These are phyloP conservation scores for Drechslera avenae DNA, from an alignment of 2,329 filamentous ascomycete genomes.

Conservation along the genomic window DNA sequence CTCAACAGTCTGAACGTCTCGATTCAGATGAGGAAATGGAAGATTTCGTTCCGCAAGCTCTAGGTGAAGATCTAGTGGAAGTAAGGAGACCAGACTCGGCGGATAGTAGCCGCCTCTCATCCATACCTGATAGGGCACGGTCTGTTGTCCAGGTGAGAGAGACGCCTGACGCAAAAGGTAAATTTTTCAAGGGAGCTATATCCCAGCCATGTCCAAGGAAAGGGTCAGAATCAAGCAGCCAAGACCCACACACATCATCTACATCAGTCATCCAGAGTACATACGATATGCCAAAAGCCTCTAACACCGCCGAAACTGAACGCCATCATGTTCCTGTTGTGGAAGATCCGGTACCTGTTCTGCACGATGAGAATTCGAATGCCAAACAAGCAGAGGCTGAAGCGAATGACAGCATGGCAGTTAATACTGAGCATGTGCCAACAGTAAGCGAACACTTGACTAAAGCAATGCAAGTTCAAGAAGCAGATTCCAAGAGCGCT, in stretches of 20 bases:
- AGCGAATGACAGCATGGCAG: not conserved
- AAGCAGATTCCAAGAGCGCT: no score
- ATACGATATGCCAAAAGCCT: conserved; percentile 23
- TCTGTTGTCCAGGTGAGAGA: conserved; percentile 38
- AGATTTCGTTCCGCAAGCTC: conserved; percentile 31
- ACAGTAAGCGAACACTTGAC: no score
- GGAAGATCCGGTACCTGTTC: not conserved
- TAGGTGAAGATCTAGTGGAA: conserved; percentile 30
- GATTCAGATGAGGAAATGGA: conserved; percentile 39
- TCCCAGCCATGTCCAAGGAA: conserved; percentile 6
- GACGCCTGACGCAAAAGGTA: conserved; percentile 34
- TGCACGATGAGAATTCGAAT: no score
- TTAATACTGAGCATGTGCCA: no score
- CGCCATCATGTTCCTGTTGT: not conserved
- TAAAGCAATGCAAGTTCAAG: no score
- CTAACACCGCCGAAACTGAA: not conserved
- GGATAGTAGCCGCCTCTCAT: not conserved
- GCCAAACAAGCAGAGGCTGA: not conserved
- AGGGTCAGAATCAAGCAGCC: conserved; percentile 18
- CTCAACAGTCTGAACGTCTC: not conserved
- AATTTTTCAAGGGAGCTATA: not conserved
- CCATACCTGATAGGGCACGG: not conserved
- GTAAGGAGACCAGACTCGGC: not conserved
- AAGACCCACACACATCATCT: conserved; percentile 28
- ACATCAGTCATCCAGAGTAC: conserved; percentile 34